Conservation (phyloP, 441 rosid genomes). For the Viola pubescens region DNA sequence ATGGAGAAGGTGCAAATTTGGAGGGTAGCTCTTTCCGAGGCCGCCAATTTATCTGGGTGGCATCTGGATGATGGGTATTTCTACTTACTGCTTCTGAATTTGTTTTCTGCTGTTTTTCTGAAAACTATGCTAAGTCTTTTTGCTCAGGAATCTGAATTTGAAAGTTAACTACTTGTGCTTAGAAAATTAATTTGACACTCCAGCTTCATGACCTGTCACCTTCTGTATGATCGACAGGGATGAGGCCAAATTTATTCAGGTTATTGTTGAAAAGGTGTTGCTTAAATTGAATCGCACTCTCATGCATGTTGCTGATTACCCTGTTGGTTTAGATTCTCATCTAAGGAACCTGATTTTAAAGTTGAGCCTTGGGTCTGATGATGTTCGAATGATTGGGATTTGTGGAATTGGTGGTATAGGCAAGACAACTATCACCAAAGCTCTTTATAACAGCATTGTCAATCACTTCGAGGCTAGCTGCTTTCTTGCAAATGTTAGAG, state of each 20-base stretch:
- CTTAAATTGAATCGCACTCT: neutral
- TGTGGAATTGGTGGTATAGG: conserved; percentile 16
- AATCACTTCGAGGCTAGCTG: conserved; percentile 3
- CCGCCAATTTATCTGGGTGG: no score
- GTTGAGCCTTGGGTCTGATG: neutral
- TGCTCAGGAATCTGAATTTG: no score
- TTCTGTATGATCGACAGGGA: neutral
- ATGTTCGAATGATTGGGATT: conserved; percentile 2
- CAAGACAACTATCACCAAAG: conserved; percentile 16
- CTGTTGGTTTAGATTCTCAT: neutral
- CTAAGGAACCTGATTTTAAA: neutral
- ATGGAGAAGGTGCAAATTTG: no score
- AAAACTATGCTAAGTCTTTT: no score
- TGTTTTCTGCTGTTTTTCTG: no score
- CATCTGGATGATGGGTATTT: no score
- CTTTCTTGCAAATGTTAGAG: conserved; percentile 16
- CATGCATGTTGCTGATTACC: neutral
- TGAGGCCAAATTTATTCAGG: neutral
- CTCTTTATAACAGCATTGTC: neutral
- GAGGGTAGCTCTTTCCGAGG: no score
- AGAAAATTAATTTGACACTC: no score
- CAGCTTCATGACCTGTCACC: no score
- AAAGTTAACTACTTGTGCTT: no score
- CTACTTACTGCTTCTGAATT: no score
- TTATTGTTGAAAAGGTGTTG: neutral